Conservation (phyloP, 2,329 filamentous ascomycete species). For the Fusarium compactum region DNA sequence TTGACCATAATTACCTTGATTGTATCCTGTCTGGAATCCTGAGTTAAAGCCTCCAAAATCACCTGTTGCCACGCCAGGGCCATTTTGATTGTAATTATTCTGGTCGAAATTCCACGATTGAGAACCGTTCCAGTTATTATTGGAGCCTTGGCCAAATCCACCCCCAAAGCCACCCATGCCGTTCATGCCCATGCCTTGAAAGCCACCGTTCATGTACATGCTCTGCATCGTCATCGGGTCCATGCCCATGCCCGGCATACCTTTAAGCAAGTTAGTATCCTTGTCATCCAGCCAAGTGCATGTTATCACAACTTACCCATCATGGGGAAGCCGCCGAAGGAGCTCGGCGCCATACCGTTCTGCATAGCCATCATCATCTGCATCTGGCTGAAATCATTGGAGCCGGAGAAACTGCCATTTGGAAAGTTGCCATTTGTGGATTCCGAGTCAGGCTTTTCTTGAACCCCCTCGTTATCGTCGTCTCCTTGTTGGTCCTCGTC, state of each 20-base stretch:
- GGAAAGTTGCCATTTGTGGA: slow-evolving; percentile 62
- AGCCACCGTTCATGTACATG: slow-evolving; percentile 84
- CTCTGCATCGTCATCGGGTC: slow-evolving; percentile 81
- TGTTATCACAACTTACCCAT: slow-evolving; percentile 77
- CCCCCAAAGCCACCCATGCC: slow-evolving; percentile 82
- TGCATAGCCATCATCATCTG: slow-evolving; percentile 85
- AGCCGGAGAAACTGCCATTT: slow-evolving; percentile 70
- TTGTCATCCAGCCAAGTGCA: neutral
- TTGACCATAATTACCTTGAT: slow-evolving; percentile 86
- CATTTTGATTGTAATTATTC: slow-evolving; percentile 92
- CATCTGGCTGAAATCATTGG: slow-evolving; percentile 80
- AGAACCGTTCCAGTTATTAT: slow-evolving; percentile 84
- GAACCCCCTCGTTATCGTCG: slow-evolving; percentile 49
- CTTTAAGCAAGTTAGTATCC: slow-evolving; percentile 59
- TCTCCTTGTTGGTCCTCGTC: slow-evolving; percentile 38
- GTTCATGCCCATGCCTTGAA: slow-evolving; percentile 81
- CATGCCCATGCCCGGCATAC: slow-evolving; percentile 88
- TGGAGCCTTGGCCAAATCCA: slow-evolving; percentile 71
- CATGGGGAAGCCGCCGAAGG: slow-evolving; percentile 75
- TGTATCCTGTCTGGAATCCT: slow-evolving; percentile 82
- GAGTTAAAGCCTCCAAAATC: slow-evolving; percentile 84
- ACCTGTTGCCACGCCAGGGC: slow-evolving; percentile 82
- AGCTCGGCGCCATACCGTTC: slow-evolving; percentile 70
- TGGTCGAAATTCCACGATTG: slow-evolving; percentile 86
- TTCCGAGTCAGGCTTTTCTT: slow-evolving; percentile 53